Evolutionary conservation across 306 rosid genomes (phyloP).

Genomic region (Cucumis cinereus): DNA sequence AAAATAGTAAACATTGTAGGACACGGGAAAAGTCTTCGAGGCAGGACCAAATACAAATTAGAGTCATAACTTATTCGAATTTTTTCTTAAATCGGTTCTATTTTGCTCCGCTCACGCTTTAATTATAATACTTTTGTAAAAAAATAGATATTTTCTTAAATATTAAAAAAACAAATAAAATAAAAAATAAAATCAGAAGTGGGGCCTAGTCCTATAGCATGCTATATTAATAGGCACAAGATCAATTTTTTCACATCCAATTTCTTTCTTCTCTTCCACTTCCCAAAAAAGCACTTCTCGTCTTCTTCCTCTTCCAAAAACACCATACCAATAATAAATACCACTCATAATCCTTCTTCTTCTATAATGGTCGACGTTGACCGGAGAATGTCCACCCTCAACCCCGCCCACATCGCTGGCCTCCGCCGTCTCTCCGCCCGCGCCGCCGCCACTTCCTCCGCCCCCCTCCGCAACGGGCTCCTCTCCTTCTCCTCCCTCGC

Average conservation of each 20-base stretch:
- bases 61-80: too few species aligned
- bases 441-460: conserved; percentile 40
- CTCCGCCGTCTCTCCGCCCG: conserved; percentile 88
- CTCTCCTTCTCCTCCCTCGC: conserved; percentile 64
- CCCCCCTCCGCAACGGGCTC: conserved; percentile 58
- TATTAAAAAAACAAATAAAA: too few species aligned
- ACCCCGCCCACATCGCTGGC: conserved; percentile 90
- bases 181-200: neutral
- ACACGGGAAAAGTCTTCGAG: too few species aligned
- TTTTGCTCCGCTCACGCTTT: too few species aligned
- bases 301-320: neutral
- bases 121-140: too few species aligned
- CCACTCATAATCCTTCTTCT: neutral
- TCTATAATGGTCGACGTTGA: conserved; percentile 83
- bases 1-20: too few species aligned
- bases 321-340: neutral
- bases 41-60: too few species aligned
- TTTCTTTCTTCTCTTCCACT: neutral
- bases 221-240: conserved; percentile 33
- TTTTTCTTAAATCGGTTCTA: too few species aligned
- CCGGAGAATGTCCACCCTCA: conserved; percentile 88
- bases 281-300: neutral
- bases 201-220: conserved; percentile 19
- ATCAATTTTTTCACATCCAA: neutral
- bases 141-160: too few species aligned